Evolutionary conservation across 176 grass and related monocot species (phyloP), one percentile per base, ranked within the genome.

Genomic region (Eragrostis nindensis): DNA sequence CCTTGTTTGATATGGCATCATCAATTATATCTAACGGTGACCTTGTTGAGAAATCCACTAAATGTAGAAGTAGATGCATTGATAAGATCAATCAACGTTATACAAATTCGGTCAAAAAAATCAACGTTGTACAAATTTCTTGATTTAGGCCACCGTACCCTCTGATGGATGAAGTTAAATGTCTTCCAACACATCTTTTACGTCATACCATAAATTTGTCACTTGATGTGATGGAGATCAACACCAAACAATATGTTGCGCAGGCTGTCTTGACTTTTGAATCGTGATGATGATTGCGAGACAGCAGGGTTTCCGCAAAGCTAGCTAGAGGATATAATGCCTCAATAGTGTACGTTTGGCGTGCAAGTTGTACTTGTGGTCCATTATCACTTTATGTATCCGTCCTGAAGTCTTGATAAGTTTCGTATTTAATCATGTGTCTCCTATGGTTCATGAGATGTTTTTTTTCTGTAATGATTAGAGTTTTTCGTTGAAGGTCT

Each of bases 301-400:
- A 16, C 57, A 65, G 11, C 52, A 11, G 70, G 32, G 32, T 36
- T 48, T 61, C 38, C 47, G 59, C 19, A 74, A 25, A 29, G 59
- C 45, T n/a, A n/a, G n/a, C n/a, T 74, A 40, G 46, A 75, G 22
- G 36, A 18, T 30, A 75, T 66, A 39, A 75, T 66, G 47, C 22
- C 32, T 53, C 70, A 74, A 75, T 66, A 42, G 39, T 75, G 30
- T 83, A 66, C 61, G 29, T 52, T 75, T 66, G 73, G 81, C n/a
- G n/a, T 55, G 49, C 46, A 56, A 30, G 16, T 22, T 53, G 47
- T 66, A n/a, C 71, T 54, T 75, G 71, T 66, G 70, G 71, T 66
- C 71, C 71, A 66, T 24, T 56, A 36, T 14, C 36, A 27, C 16
- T 66, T 66, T 75, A 39, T 29, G 44, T 10, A 73, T 52, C 52